A percentile compares a stretch with the other conserved stretches of the same genome.
Conservation (phyloP, 441 rosid species). For the Populus hybrid region DNA sequence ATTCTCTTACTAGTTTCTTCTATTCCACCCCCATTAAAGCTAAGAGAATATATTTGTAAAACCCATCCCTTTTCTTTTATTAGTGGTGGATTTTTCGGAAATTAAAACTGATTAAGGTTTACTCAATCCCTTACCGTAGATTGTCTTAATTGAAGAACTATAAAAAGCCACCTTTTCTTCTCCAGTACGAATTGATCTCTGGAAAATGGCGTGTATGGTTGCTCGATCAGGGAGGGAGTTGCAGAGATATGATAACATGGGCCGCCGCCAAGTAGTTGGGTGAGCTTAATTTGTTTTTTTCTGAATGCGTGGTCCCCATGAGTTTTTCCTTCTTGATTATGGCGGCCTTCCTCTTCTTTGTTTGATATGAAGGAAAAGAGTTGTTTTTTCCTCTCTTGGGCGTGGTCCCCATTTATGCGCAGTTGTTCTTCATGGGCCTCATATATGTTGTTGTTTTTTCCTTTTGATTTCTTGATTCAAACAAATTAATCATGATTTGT, state of each 20-base stretch:
- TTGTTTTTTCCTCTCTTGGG: neutral
- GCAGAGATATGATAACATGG: slow-evolving; percentile 70
- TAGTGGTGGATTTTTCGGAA: neutral
- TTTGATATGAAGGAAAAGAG: neutral
- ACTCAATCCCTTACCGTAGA: neutral
- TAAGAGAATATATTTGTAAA: too few relatives aligned
- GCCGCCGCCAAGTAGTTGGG: slow-evolving; percentile 93
- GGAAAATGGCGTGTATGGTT: slow-evolving; percentile 53
- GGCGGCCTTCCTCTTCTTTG: neutral
- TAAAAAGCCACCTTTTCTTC: neutral
- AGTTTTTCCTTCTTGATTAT: neutral
- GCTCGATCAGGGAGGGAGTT: slow-evolving; percentile 70
- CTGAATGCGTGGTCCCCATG: neutral
- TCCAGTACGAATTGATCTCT: neutral
- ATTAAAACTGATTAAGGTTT: neutral
- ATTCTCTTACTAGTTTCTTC: neutral
- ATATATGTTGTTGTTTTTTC: neutral
- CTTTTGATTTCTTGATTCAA: neutral
- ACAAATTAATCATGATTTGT: neutral
- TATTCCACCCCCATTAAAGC: neutral
- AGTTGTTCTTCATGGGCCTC: neutral
- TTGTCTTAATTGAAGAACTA: neutral
- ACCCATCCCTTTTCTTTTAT: neutral
- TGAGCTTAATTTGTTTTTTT: slow-evolving; percentile 18
- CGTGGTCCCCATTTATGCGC: neutral